Conservation (phyloP, 2,329 filamentous ascomycete genomes). For the Cladosporium halotolerans region DNA sequence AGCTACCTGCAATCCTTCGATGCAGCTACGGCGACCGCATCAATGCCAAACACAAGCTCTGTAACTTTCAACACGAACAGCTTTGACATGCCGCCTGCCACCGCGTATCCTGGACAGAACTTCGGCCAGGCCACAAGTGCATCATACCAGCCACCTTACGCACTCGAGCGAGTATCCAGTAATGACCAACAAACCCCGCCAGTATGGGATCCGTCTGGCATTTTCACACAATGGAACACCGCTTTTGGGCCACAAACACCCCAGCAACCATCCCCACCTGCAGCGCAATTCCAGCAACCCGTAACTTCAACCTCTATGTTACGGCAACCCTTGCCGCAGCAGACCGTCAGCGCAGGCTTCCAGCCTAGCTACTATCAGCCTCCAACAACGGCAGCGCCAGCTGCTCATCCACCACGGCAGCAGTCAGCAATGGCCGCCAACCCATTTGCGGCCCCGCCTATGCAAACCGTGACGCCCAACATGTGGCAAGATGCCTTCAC, state of each 20-base stretch:
- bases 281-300: slow-evolving; percentile 20
- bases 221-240: slow-evolving; percentile 80
- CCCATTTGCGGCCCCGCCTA: not conserved
- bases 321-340: slow-evolving; percentile 27
- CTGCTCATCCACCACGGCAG: not conserved
- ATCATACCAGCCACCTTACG: slow-evolving; percentile 3
- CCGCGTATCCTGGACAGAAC: slow-evolving; percentile 17
- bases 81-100: slow-evolving; percentile 7
- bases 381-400: not conserved
- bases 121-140: slow-evolving; percentile 3
- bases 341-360: slow-evolving; percentile 3
- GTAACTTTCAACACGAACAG: slow-evolving; percentile 12
- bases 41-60: slow-evolving; percentile 8
- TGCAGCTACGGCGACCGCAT: not conserved
- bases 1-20: slow-evolving; percentile 3
- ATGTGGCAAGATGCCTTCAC: slow-evolving; percentile 48
- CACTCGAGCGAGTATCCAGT: slow-evolving; percentile 2
- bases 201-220: slow-evolving; percentile 31
- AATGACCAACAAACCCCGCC: slow-evolving; percentile 14
- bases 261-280: slow-evolving; percentile 38
- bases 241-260: slow-evolving; percentile 64
- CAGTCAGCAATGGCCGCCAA: not conserved
- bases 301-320: slow-evolving; percentile 27
- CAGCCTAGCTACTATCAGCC: slow-evolving; percentile 7
- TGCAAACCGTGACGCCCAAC: slow-evolving; percentile 39